These are phyloP conservation scores for Pythium scleroteichum DNA, from an alignment of 352 stramenopile genomes.

Conservation along the genomic window DNA sequence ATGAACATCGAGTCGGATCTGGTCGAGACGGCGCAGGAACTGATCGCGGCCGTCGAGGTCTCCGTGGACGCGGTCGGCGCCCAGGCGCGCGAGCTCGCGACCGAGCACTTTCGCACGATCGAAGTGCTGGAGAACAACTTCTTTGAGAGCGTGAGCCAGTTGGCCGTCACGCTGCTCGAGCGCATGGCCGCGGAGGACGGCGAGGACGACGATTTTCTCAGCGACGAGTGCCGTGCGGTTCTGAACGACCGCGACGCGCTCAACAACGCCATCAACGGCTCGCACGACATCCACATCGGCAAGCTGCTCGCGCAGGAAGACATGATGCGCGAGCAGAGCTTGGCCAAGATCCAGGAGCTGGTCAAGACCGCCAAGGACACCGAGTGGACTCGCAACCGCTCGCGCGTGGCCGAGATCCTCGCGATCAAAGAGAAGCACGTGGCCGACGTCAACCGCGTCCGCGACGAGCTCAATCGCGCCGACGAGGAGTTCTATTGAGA, in stretches of 20 bases:
- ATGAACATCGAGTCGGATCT: slow-evolving; percentile 90
- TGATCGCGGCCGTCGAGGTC: slow-evolving; percentile 60
- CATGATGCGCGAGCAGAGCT: slow-evolving; percentile 76
- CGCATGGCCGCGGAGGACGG: slow-evolving; percentile 75
- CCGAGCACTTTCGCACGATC: slow-evolving; percentile 86
- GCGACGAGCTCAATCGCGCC: slow-evolving; percentile 74
- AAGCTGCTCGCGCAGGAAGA: slow-evolving; percentile 88
- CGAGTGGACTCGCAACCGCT: slow-evolving; percentile 76
- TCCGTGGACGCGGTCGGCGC: slow-evolving; percentile 64
- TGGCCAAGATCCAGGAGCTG: slow-evolving; percentile 67
- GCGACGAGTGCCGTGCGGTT: slow-evolving; percentile 77
- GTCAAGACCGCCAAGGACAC: slow-evolving; percentile 61
- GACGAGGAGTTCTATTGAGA: slow-evolving; percentile 86
- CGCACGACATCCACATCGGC: slow-evolving; percentile 91
- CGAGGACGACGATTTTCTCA: slow-evolving; percentile 79
- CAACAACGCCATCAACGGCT: slow-evolving; percentile 89
- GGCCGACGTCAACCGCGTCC: slow-evolving; percentile 54
- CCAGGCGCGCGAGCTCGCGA: slow-evolving; percentile 64
- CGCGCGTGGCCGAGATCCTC: slow-evolving; percentile 71
- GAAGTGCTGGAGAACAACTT: slow-evolving; percentile 93
- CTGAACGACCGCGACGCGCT: slow-evolving; percentile 81
- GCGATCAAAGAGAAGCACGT: slow-evolving; percentile 75
- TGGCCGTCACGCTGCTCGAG: slow-evolving; percentile 74
- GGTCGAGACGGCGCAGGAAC: slow-evolving; percentile 70
- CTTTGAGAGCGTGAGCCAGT: slow-evolving; percentile 83